phyloP scores from a whole-genome alignment of 1,284 basidiomycete genomes.

The Leccinum fallax region DNA sequence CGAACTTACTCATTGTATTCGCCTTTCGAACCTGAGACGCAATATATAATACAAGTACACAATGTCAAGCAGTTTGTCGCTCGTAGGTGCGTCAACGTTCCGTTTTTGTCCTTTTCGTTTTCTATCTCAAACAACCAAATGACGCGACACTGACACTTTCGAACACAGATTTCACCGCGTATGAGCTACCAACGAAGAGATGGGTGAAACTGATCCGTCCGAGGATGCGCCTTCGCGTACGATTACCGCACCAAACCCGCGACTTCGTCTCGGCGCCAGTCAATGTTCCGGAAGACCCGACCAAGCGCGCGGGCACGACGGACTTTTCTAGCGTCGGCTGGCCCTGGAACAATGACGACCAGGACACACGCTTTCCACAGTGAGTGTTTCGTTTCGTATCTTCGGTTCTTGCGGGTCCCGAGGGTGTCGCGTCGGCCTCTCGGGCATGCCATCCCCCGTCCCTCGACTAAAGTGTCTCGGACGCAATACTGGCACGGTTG shows the following conservation, averaged over 20 bases:
- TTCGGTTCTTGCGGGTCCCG: background rate
- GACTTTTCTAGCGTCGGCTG: slow-evolving; percentile 11
- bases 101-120: background rate
- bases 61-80: slow-evolving; percentile 20
- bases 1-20: background rate
- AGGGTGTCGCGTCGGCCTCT: background rate
- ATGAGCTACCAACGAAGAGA: slow-evolving; percentile 23
- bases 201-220: slow-evolving; percentile 25
- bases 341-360: slow-evolving; percentile 16
- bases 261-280: slow-evolving; percentile 21
- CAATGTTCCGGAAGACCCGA: slow-evolving; percentile 1
- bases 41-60: background rate
- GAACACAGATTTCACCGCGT: slow-evolving; percentile 25
- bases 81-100: slow-evolving; percentile 14
- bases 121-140: background rate
- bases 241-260: slow-evolving; percentile 1
- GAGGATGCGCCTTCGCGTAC: slow-evolving; percentile 27
- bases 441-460: background rate
- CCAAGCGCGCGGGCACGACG: background rate
- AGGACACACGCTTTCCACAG: slow-evolving; percentile 12
- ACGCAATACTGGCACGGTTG: slow-evolving; percentile 4
- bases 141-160: background rate
- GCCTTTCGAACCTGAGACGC: background rate
- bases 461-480: no score
- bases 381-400: slow-evolving; percentile 4